These are phyloP conservation scores for Plasmodium vinckei DNA, from an alignment of 169 alveolate genomes.

Conservation along the genomic window DNA sequence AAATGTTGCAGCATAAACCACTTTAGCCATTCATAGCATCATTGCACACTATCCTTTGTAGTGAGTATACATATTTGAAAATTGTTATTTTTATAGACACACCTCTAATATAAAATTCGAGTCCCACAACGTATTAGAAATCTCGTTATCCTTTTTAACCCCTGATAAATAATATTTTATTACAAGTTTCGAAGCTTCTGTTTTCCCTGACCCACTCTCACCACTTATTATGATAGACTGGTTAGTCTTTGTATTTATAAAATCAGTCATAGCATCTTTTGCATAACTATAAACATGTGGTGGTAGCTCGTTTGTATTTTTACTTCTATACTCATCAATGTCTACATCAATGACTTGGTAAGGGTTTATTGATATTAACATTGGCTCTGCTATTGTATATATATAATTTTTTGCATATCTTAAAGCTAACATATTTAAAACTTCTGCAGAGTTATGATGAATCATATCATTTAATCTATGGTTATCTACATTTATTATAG, in stretches of 20 bases:
- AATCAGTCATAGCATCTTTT: conserved; percentile 87
- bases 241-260: conserved; percentile 78
- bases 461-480: conserved; percentile 70
- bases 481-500: conserved; percentile 64
- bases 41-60: too few species aligned
- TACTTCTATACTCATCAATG: conserved; percentile 44
- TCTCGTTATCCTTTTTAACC: conserved; percentile 27
- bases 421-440: conserved; percentile 57
- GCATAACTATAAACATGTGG: conserved; percentile 91
- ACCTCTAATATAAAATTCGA: conserved; percentile 73
- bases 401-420: conserved; percentile 74
- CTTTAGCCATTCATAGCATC: too few species aligned
- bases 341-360: conserved; percentile 58
- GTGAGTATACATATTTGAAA: background rate
- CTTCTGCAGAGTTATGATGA: conserved; percentile 72
- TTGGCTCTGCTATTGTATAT: conserved; percentile 76
- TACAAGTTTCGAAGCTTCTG: conserved; percentile 98
- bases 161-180: conserved; percentile 86
- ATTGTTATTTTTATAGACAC: background rate
- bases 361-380: conserved; percentile 71
- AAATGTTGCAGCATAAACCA: background rate
- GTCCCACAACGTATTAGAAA: conserved; percentile 64
- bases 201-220: conserved; percentile 99
- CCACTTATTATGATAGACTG: conserved; percentile 99
- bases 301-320: conserved; percentile 80